Conservation (phyloP, 2,329 filamentous ascomycete species). For the Coleophoma crateriformis region DNA sequence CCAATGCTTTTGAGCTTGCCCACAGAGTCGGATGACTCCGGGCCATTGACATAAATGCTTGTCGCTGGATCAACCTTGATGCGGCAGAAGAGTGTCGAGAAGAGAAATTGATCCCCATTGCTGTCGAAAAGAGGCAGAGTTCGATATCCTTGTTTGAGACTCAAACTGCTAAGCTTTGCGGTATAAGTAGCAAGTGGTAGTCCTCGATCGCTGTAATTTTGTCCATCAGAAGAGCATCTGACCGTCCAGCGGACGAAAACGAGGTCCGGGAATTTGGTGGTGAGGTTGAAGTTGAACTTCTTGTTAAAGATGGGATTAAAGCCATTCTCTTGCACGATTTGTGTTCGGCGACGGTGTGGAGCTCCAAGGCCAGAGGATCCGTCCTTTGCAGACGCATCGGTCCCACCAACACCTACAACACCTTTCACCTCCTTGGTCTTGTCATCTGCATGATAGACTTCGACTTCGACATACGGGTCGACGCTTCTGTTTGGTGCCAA, state of each 20-base stretch:
- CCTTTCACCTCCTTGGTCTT: slow-evolving; percentile 82
- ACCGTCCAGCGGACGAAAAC: slow-evolving; percentile 93
- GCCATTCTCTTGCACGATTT: slow-evolving; percentile 79
- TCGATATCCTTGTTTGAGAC: slow-evolving; percentile 85
- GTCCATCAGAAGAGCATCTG: slow-evolving; percentile 76
- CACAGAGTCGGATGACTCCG: slow-evolving; percentile 35
- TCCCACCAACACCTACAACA: slow-evolving; percentile 58
- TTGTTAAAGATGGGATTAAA: slow-evolving; percentile 89
- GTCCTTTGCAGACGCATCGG: slow-evolving; percentile 57
- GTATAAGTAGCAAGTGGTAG: slow-evolving; percentile 80
- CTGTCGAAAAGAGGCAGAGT: slow-evolving; percentile 85
- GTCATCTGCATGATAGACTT: slow-evolving; percentile 91
- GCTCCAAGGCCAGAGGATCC: slow-evolving; percentile 63
- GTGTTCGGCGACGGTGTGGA: slow-evolving; percentile 73
- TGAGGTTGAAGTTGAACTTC: slow-evolving; percentile 72
- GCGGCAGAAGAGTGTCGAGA: slow-evolving; percentile 89
- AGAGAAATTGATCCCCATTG: slow-evolving; percentile 87
- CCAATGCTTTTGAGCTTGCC: slow-evolving; percentile 52
- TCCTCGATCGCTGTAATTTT: slow-evolving; percentile 58
- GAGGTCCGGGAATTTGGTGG: slow-evolving; percentile 90
- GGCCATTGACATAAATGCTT: slow-evolving; percentile 48
- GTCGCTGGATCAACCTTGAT: slow-evolving; percentile 62
- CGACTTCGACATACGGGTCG: slow-evolving; percentile 91
- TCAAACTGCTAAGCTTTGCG: slow-evolving; percentile 68
- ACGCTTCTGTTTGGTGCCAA: slow-evolving; percentile 69